Base-by-base conservation (phyloP, 1,139 yeast species). In the Protomyces inouyei region DNA sequence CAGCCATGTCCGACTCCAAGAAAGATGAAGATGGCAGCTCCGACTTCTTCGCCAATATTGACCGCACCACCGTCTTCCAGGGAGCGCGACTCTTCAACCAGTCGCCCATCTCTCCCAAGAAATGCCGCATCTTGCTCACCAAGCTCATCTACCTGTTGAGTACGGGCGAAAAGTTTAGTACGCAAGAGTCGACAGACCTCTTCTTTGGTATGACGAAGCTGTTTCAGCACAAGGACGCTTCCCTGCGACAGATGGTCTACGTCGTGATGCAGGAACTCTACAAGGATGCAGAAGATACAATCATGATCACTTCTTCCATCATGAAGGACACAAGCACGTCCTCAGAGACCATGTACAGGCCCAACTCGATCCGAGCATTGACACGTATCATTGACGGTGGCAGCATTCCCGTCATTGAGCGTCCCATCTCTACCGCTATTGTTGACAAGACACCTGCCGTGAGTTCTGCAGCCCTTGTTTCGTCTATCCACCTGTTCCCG, bases 291-390 rank as follows among this genome's bases (percentile, higher is more conserved):
- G 91, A 90, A 71, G 97, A 93, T 77, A 90, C 90, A 64, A 83
- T 93, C 76, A 95, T 93, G 98, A 97, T 93, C 40, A 93, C 98
- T 38, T 89, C 97, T 6, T 89, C 97, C 23, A 92, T 93, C 73
- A 95, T 93, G 97, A 92, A 92, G 78, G 98, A 93, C 77, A 89
- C 93, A 67, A 97, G 95, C 77, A 76, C 74, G 57, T 86, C 87
- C 67, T 92, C 92, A 69, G 96, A 90, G 69, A 80, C 85, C 69
- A 80, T 91, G 67, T 91, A 87, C 77, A 90, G 92, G 74, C 97
- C 98, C 65, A 88, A 93, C 75, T 98, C 99, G 38, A 88, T 93
- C 70, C 85, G 98, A 74, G 88, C 98, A 0, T 82, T 93, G 71
- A 85, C 92, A 23, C 84, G 95, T 71, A 96, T 93, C 55, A 82